phyloP scores from a whole-genome alignment of 129 eudicot genomes.

The Apium graveolens region DNA sequence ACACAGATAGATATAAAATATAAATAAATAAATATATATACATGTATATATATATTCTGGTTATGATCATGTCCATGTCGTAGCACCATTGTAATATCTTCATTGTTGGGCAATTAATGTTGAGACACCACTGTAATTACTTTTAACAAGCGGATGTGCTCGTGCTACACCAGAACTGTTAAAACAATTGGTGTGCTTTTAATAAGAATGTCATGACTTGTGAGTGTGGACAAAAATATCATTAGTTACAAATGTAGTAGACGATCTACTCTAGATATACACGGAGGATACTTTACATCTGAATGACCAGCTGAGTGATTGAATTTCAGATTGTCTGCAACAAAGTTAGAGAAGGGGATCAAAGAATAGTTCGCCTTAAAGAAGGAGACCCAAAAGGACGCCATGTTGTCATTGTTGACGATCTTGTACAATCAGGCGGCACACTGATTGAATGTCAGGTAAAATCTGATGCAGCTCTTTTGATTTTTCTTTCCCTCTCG shows the following conservation, averaged over 20 bases:
- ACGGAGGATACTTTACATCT: constrained; percentile 6
- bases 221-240: background rate
- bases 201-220: background rate
- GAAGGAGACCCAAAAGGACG: constrained; percentile 98
- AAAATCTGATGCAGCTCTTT: constrained; percentile 8
- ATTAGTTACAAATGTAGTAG: background rate
- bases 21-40: no score
- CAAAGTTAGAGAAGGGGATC: constrained; percentile 99
- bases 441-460: constrained; percentile 96
- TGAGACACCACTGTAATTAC: background rate
- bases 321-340: constrained; percentile 69
- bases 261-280: background rate
- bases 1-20: no score
- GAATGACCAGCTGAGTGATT: constrained; percentile 16
- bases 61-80: background rate
- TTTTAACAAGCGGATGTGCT: no score
- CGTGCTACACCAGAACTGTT: background rate
- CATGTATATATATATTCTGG: background rate
- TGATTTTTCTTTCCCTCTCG: background rate
- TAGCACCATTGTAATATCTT: background rate
- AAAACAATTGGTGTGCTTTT: background rate
- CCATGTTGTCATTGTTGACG: constrained; percentile 97
- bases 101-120: background rate
- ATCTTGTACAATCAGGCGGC: constrained; percentile 99
- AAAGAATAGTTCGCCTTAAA: constrained; percentile 81